Percentiles rank a stretch among this genome's conserved stretches.
phyloP scores from a whole-genome alignment of 768 basidiomycete genomes.

The Lactarius quietus region DNA sequence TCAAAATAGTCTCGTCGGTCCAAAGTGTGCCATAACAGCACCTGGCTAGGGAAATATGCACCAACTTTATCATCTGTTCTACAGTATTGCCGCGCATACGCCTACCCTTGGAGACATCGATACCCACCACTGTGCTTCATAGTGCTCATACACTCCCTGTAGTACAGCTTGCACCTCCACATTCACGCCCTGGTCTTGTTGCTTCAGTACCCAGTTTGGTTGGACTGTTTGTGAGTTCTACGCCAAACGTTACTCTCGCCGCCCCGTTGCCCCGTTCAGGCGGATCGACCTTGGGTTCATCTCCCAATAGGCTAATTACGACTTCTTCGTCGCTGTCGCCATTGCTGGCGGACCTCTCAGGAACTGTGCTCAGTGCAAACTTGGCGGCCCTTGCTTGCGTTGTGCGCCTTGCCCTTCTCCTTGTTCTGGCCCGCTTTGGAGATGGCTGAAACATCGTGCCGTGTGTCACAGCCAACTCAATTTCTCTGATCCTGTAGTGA shows the following conservation, averaged over 20 bases:
- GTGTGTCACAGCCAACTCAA: constrained; percentile 74
- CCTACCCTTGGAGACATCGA: neutral
- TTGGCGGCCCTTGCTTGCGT: constrained; percentile 2
- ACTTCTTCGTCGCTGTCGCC: constrained; percentile 29
- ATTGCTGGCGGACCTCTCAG: constrained; percentile 2
- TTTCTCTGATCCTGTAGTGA: constrained; percentile 65
- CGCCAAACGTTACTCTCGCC: constrained; percentile 14
- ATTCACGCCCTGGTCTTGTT: constrained; percentile 6
- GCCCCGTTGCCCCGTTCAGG: constrained; percentile 26
- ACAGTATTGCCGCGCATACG: neutral
- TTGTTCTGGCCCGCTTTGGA: constrained; percentile 44
- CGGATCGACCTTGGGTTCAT: neutral
- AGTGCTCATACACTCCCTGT: constrained; percentile 28
- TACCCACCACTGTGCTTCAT: neutral
- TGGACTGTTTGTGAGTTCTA: constrained; percentile 27
- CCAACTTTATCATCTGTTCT: neutral
- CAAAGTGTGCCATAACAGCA: neutral
- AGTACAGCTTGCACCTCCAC: constrained; percentile 37
- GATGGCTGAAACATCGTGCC: constrained; percentile 56
- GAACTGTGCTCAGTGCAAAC: constrained; percentile 25
- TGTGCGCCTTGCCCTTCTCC: constrained; percentile 32
- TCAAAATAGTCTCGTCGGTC: neutral
- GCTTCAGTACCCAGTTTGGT: constrained; percentile 9
- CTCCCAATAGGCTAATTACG: constrained; percentile 22
- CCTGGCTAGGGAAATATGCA: neutral